Evolutionary conservation across 2,329 filamentous ascomycete species (phyloP).

Genomic region (Purpureocillium takamizusanense): DNA sequence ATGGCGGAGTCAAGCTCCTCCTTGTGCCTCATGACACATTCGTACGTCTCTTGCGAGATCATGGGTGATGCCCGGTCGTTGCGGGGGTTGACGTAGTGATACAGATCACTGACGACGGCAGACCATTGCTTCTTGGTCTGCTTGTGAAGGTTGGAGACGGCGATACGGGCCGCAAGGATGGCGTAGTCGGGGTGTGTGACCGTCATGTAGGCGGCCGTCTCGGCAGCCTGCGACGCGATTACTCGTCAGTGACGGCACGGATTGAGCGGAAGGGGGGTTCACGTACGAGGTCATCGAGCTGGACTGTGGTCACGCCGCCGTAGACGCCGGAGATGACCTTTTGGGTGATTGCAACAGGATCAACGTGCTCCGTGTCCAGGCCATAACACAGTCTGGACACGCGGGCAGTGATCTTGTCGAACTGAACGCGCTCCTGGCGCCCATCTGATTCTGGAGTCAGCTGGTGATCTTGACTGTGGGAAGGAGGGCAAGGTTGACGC

Average conservation of each 20-base stretch:
- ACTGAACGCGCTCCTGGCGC: constrained; percentile 99
- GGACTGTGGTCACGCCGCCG: constrained; percentile 91
- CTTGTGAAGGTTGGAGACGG: constrained; percentile 98
- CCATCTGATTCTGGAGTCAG: constrained; percentile 59
- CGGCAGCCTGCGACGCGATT: constrained; percentile 61
- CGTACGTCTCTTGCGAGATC: constrained; percentile 87
- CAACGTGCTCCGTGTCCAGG: constrained; percentile 87
- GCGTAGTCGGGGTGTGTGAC: constrained; percentile 98
- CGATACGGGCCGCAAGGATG: constrained; percentile 94
- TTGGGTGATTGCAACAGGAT: constrained; percentile 95
- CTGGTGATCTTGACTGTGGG: neutral
- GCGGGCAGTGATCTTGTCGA: constrained; percentile 99
- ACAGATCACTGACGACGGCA: constrained; percentile 85
- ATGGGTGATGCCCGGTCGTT: constrained; percentile 79
- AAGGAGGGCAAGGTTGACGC: neutral
- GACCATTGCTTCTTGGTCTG: constrained; percentile 99
- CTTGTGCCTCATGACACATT: constrained; percentile 89
- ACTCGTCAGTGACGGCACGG: constrained; percentile 1
- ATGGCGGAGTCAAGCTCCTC: constrained; percentile 98
- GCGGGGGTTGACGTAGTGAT: constrained; percentile 93
- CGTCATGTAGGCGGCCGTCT: constrained; percentile 99
- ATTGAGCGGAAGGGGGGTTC: constrained; percentile 2
- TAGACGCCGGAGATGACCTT: constrained; percentile 99
- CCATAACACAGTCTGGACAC: constrained; percentile 97
- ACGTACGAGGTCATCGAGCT: constrained; percentile 92